phyloP scores from a whole-genome alignment of 148 eudicot genomes.

The Fallopia convolvulus region DNA sequence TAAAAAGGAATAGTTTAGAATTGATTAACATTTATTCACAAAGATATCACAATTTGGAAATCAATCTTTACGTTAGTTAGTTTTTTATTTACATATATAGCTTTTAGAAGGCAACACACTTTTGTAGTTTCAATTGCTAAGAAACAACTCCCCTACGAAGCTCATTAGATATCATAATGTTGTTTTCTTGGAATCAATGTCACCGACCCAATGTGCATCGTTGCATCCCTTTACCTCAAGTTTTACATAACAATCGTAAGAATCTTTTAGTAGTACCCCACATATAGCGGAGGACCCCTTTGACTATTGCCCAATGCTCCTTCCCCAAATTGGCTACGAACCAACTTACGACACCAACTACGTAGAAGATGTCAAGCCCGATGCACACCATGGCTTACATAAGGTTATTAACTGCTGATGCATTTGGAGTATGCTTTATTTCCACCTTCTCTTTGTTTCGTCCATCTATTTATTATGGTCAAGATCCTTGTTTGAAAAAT shows the following conservation, averaged over 20 bases:
- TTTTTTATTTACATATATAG: too few species aligned
- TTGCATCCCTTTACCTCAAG: not conserved
- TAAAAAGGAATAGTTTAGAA: too few species aligned
- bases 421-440: not conserved
- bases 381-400: constrained; percentile 11
- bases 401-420: not conserved
- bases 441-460: not conserved
- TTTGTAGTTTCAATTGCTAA: too few species aligned
- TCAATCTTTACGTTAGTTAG: too few species aligned
- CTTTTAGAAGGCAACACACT: not conserved
- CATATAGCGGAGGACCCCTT: not conserved
- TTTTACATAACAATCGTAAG: not conserved
- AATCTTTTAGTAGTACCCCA: not conserved
- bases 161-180: too few species aligned
- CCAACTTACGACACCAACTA: not conserved
- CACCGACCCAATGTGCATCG: too few species aligned
- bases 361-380: not conserved
- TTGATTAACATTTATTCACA: too few species aligned
- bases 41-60: too few species aligned
- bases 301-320: constrained; percentile 2
- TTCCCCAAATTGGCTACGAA: constrained; percentile 1
- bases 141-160: not conserved
- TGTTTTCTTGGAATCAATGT: not conserved
- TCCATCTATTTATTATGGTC: too few species aligned
- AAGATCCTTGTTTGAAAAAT: not conserved